Percentiles rank a stretch among this genome's conserved stretches.
Conservation (phyloP, 73 alveolate species). For the Paramecium pentaurelia region DNA sequence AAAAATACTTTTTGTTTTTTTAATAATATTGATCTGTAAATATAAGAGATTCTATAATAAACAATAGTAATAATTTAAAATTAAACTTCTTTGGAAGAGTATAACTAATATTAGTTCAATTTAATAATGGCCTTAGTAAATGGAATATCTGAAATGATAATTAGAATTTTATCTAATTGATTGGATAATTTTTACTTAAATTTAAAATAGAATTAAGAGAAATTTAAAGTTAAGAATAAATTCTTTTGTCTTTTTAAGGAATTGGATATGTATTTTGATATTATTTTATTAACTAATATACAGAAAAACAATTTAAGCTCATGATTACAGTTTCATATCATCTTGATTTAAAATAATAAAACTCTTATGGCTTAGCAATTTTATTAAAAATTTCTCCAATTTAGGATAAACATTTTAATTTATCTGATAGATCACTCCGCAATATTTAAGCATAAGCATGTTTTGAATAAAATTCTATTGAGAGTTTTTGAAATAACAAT, state of each 20-base stretch:
- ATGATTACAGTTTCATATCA: neutral
- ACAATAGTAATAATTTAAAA: neutral
- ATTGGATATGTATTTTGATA: neutral
- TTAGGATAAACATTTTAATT: neutral
- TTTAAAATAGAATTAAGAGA: neutral
- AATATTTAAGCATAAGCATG: neutral
- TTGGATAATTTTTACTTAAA: neutral
- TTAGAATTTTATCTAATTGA: neutral
- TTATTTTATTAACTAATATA: neutral
- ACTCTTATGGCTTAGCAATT: slow-evolving; percentile 30
- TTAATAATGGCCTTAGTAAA: neutral
- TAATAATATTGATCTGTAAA: neutral
- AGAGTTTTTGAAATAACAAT: neutral
- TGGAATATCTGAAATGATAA: neutral
- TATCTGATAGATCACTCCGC: neutral
- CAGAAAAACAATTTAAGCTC: neutral
- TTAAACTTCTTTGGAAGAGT: neutral
- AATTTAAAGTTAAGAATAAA: neutral
- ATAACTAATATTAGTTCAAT: neutral
- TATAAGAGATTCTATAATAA: no score
- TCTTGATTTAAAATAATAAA: neutral
- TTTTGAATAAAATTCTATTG: slow-evolving; percentile 11
- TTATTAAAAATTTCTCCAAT: slow-evolving; percentile 13
- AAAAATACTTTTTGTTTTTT: no score
- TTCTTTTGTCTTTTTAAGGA: neutral